phyloP scores from a whole-genome alignment of 2,329 filamentous ascomycete species.

The Talaromyces sp. region DNA sequence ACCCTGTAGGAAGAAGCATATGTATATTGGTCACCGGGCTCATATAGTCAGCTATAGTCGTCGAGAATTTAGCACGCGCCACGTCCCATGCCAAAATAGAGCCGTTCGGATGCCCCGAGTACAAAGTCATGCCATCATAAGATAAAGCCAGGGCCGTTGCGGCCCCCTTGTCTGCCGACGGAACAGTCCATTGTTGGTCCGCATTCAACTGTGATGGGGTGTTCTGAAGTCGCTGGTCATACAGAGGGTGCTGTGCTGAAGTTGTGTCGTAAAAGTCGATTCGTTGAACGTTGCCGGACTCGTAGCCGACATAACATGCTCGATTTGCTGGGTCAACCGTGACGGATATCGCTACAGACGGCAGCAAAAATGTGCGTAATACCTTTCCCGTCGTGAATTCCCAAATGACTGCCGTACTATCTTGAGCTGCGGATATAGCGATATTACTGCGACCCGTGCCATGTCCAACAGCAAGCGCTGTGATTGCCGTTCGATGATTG shows the following conservation, averaged over 20 bases:
- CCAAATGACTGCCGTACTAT: slow-evolving; percentile 90
- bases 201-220: slow-evolving; percentile 41
- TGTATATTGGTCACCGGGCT: slow-evolving; percentile 77
- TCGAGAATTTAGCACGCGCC: slow-evolving; percentile 63
- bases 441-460: slow-evolving; percentile 72
- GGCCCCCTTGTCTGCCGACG: slow-evolving; percentile 61
- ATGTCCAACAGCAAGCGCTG: slow-evolving; percentile 58
- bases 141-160: slow-evolving; percentile 68
- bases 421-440: slow-evolving; percentile 76
- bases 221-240: slow-evolving; percentile 35
- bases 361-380: slow-evolving; percentile 77
- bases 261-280: slow-evolving; percentile 66
- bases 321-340: slow-evolving; percentile 78
- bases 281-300: slow-evolving; percentile 75
- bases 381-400: slow-evolving; percentile 77
- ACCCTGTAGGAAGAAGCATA: slow-evolving; percentile 63
- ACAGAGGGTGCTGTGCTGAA: slow-evolving; percentile 40
- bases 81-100: slow-evolving; percentile 80
- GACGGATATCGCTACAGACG: slow-evolving; percentile 67
- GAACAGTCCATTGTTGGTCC: slow-evolving; percentile 49
- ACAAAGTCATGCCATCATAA: slow-evolving; percentile 75
- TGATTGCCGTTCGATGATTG: slow-evolving; percentile 59
- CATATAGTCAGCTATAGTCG: slow-evolving; percentile 68
- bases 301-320: slow-evolving; percentile 75
- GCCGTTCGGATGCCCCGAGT: slow-evolving; percentile 79